Evolutionary conservation across 495 filamentous ascomycete genomes (phyloP).

Genomic region (Annulohypoxylon nitens): DNA sequence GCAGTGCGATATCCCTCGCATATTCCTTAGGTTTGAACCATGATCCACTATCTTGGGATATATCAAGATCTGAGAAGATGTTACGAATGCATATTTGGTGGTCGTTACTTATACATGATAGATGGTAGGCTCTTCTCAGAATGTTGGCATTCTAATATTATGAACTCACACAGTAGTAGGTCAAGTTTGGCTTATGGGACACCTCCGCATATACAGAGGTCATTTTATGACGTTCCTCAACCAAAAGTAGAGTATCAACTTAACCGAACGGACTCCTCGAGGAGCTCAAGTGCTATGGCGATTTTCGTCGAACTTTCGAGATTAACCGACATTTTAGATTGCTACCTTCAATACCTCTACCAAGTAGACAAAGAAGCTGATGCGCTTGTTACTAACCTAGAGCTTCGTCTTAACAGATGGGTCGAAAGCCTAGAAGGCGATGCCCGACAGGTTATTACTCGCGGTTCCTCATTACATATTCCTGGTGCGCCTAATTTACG

Average conservation of each 20-base stretch:
- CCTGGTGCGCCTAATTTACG: slow-evolving; percentile 13
- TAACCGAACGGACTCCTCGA: background rate
- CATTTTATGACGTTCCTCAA: slow-evolving; percentile 17
- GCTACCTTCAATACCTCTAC: slow-evolving; percentile 13
- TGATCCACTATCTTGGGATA: slow-evolving; percentile 22
- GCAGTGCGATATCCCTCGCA: slow-evolving; percentile 20
- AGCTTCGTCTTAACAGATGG: slow-evolving; percentile 20
- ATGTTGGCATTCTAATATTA: background rate
- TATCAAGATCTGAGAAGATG: slow-evolving; percentile 24
- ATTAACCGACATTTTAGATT: slow-evolving; percentile 13
- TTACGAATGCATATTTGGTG: slow-evolving; percentile 26
- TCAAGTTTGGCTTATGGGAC: slow-evolving; percentile 20
- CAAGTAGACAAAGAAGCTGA: slow-evolving; percentile 1
- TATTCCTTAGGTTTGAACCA: slow-evolving; percentile 17
- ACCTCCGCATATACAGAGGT: slow-evolving; percentile 14
- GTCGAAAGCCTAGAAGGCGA: slow-evolving; percentile 9
- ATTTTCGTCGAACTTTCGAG: slow-evolving; percentile 17
- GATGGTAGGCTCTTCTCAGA: slow-evolving; percentile 23
- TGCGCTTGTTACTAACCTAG: background rate
- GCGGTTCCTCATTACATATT: background rate
- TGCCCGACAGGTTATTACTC: slow-evolving; percentile 3
- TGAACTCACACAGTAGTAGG: background rate
- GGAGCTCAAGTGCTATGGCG: background rate
- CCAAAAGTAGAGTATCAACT: slow-evolving; percentile 14
- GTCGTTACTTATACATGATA: slow-evolving; percentile 16